Base-by-base conservation (phyloP, 257 asterid genomes). In the Plantago ovata region DNA sequence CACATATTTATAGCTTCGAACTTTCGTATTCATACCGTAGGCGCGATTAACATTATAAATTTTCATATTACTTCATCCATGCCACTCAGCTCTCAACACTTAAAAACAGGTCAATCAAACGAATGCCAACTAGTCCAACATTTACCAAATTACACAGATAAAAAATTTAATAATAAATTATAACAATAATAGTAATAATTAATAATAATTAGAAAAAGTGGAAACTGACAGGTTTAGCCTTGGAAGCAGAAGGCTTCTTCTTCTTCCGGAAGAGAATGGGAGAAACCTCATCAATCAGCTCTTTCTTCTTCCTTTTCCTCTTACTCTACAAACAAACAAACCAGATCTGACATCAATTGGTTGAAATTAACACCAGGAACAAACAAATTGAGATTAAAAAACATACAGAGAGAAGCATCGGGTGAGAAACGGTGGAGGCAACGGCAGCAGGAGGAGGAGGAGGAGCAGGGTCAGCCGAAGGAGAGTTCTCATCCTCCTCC, bases 221-320 rank as follows among this genome's bases (percentile, higher is more conserved):
- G 2, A 18, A 56, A 46, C 80, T 63, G 61, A 86, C 95, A 61
- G 68, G 54, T 33, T 68, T 77, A 9, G 84, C 62, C 73, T 74
- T 75, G 18, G 75, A 65, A 68, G 61, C 59, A 58, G 79, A 24
- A 15, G 75, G 36, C 62, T 72, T 85, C 75, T 62, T 82, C 81
- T 63, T 82, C 76, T 60, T 84, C 74, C 82, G 72, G 36, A 75
- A 57, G 60, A 69, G 1, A 49, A 80, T 60, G 9, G 84, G 72
- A 7, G 91, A 77, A 80, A 84, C 58, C 77, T 86, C 86, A 62
- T 89, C 90, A 51, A 75, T 70, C 49, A 84, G 70, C 81, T 82
- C 92, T 71, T 82, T 89, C 5, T 93, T 94, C 79, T 84, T 89
- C 84, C 97, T 82, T 73, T 74, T 89, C 61, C 97, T 75, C 70